A percentile compares a stretch with the other conserved stretches of the same genome.
Conservation (phyloP, 2,329 filamentous ascomycete species). For the Sclerotinia glacialis region DNA sequence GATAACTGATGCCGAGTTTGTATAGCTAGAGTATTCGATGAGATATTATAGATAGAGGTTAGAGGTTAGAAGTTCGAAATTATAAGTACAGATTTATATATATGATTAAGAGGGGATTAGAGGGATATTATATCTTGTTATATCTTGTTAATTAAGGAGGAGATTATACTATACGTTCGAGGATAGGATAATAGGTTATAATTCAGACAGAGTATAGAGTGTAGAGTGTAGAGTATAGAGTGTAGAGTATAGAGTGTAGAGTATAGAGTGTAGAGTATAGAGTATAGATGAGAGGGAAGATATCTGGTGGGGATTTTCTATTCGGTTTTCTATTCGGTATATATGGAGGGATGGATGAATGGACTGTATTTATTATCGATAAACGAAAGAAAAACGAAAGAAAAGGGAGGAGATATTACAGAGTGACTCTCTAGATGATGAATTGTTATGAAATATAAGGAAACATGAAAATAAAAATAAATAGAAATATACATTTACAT, state of each 20-base stretch:
- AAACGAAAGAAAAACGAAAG: neutral
- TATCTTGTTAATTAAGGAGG: no score
- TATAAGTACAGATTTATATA: neutral
- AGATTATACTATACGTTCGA: no score
- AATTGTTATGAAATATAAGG: no score
- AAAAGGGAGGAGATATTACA: neutral
- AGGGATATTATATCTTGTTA: no score
- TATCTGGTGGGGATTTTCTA: neutral
- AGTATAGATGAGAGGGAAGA: neutral
- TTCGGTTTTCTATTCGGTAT: neutral
- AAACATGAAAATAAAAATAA: neutral
- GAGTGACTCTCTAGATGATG: neutral
- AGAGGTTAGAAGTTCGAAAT: neutral
- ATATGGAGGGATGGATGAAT: no score
- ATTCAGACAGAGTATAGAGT: no score
- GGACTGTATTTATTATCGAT: neutral
- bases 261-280: no score
- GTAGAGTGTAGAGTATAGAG: no score
- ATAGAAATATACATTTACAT: no score
- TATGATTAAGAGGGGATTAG: neutral
- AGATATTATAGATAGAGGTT: no score
- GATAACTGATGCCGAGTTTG: neutral
- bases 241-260: no score
- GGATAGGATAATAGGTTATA: no score
- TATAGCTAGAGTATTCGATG: slow-evolving; percentile 8